Evolutionary conservation across 352 stramenopile genomes (phyloP).

Genomic region (Phytophthora ohioensis): DNA sequence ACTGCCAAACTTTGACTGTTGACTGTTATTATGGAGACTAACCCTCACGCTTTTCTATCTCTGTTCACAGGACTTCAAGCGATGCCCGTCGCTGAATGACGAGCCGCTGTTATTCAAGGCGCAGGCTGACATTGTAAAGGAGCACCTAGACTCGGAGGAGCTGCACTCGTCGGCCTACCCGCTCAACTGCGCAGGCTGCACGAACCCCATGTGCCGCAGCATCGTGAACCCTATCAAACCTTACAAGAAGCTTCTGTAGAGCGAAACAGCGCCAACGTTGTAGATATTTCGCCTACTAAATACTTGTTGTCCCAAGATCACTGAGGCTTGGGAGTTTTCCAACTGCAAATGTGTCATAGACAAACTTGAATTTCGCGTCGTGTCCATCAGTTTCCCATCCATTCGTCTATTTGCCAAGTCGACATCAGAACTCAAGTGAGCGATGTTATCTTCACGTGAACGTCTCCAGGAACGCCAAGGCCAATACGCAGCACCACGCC

Average conservation of each 20-base stretch:
- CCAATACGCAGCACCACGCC: constrained; percentile 67
- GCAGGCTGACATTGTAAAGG: constrained; percentile 97
- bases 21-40: too few relatives aligned
- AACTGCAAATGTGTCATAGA: constrained; percentile 28
- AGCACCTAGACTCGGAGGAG: constrained; percentile 86
- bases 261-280: neutral
- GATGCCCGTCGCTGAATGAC: constrained; percentile 97
- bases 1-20: neutral
- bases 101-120: constrained; percentile 95
- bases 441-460: constrained; percentile 73
- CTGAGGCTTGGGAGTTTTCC: neutral
- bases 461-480: constrained; percentile 71
- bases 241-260: constrained; percentile 65
- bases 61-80: constrained; percentile 85
- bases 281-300: constrained; percentile 10
- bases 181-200: constrained; percentile 86
- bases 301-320: neutral
- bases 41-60: constrained; percentile 5
- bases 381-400: constrained; percentile 13
- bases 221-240: constrained; percentile 88
- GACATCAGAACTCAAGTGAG: neutral
- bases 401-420: neutral
- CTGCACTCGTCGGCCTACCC: constrained; percentile 85
- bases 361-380: constrained; percentile 17
- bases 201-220: constrained; percentile 84